These are phyloP conservation scores for Dillenia suffruticosa DNA, from an alignment of 164 flowering plant species.

Conservation along the genomic window DNA sequence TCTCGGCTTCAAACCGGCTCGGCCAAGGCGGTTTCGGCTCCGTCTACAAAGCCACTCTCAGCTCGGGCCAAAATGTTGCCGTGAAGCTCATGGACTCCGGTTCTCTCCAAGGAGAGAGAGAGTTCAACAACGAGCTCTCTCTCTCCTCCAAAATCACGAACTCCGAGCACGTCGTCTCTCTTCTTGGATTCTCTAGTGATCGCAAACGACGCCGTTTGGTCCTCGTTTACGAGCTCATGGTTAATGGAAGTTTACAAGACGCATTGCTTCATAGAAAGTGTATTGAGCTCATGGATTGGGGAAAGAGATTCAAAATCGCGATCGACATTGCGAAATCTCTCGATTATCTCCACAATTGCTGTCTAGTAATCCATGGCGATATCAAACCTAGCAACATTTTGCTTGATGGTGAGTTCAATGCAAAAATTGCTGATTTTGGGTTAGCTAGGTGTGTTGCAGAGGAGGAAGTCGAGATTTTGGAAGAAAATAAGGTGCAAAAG, in stretches of 20 bases:
- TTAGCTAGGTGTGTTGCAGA: constrained; percentile 34
- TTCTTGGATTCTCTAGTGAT: constrained; percentile 55
- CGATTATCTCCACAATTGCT: constrained; percentile 51
- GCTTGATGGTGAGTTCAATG: constrained; percentile 53
- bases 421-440: constrained; percentile 88
- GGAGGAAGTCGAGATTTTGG: constrained; percentile 11
- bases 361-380: constrained; percentile 87
- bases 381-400: constrained; percentile 88
- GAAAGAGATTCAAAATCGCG: constrained; percentile 40
- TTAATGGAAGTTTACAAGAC: constrained; percentile 76
- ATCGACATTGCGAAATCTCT: constrained; percentile 55
- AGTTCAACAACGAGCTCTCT: constrained; percentile 81
- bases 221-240: constrained; percentile 80
- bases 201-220: constrained; percentile 31
- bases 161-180: constrained; percentile 37
- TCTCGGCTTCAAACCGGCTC: constrained; percentile 52
- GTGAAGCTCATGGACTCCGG: constrained; percentile 80
- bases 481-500: constrained; percentile 3
- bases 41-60: constrained; percentile 54
- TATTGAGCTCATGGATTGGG: constrained; percentile 62
- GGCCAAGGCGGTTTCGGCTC: constrained; percentile 95
- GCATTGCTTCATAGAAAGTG: constrained; percentile 64
- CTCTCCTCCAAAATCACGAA: constrained; percentile 33
- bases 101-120: constrained; percentile 76
- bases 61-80: constrained; percentile 46